Conservation (phyloP, 345 rosid genomes). For the Microthlaspi erraticum region DNA sequence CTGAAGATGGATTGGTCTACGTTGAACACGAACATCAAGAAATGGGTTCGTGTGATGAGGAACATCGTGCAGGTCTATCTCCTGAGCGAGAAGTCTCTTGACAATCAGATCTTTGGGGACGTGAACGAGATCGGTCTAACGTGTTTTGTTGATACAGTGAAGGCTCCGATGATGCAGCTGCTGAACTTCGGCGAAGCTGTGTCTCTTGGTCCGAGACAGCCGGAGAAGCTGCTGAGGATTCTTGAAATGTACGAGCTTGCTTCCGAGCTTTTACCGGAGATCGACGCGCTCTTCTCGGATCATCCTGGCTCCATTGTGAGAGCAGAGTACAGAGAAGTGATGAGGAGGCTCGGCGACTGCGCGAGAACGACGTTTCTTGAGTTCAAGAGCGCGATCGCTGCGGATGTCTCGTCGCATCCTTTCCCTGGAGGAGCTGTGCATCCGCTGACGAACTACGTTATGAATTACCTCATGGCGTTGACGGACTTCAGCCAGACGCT, state of each 20-base stretch:
- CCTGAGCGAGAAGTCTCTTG: constrained; percentile 71
- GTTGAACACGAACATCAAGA: constrained; percentile 78
- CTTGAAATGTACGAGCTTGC: constrained; percentile 88
- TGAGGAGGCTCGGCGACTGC: constrained; percentile 65
- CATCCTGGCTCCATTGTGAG: constrained; percentile 58
- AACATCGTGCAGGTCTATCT: constrained; percentile 72
- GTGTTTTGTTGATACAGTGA: constrained; percentile 79
- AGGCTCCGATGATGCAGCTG: constrained; percentile 73
- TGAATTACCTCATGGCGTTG: constrained; percentile 74
- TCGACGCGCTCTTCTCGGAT: constrained; percentile 57
- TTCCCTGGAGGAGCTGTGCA: constrained; percentile 78
- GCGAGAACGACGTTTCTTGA: constrained; percentile 71
- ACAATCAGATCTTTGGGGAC: constrained; percentile 68
- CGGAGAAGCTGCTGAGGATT: constrained; percentile 71
- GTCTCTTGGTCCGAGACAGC: constrained; percentile 75
- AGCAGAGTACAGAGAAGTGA: constrained; percentile 62
- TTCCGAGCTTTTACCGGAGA: constrained; percentile 67
- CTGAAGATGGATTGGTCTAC: constrained; percentile 79
- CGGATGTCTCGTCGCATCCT: constrained; percentile 59
- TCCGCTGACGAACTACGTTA: constrained; percentile 76
- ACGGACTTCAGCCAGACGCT: constrained; percentile 72
- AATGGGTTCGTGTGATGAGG: constrained; percentile 79
- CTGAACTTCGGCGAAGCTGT: constrained; percentile 87
- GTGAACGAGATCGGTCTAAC: constrained; percentile 44
- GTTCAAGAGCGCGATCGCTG: constrained; percentile 72